Evolutionary conservation across 306 rosid species (phyloP), one percentile per base, ranked within the genome.

Genomic region (Trifolium fragiferum): DNA sequence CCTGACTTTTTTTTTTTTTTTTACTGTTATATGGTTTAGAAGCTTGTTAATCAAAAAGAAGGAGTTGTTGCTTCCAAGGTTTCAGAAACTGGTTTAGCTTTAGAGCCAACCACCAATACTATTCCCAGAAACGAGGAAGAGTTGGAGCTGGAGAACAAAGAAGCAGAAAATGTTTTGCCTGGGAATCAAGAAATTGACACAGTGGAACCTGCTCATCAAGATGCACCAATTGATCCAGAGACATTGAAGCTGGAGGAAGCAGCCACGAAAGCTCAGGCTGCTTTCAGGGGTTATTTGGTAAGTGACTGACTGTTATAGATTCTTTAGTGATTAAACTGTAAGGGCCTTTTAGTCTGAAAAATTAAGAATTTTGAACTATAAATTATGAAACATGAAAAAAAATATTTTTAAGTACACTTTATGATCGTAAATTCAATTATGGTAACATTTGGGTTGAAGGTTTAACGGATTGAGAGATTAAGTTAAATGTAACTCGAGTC

Each of bases 261-360:
- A 68, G 99, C 98, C 61, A 82, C 92, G 7, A 87, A 85, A 84
- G 90, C 89, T 50, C 99, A 95, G 85, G 99, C 98, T 84, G 93
- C 98, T 59, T 92, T 95, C 82, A 82, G 98, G 83, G 99, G 99
- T 81, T 95, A 95, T 87, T 81, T 95, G 92, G 99, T 92, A 85
- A 68, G 68, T 78, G 32, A 82, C 68, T 82, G 27, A 59, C 50
- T 53, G 19, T 60, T 65, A 50, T 13, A 6, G 32, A 63, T 66
- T 51, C 55, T 71, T 41, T 18, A 44, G 35, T 58, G 46, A 66
- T 54, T 80, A 66, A 51, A 72, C 30, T 35, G 20, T 10, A 41
- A 20, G 8, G 19, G 71, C 43, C 46, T 44, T 68, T 74, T 27
- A 32, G 65, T 59, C 55, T 7, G 27, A 30, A 60, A 12, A 38